Percentiles rank a stretch among this genome's conserved stretches.
Conservation (phyloP, 768 basidiomycete genomes). For the Boletus rubroflammeus region DNA sequence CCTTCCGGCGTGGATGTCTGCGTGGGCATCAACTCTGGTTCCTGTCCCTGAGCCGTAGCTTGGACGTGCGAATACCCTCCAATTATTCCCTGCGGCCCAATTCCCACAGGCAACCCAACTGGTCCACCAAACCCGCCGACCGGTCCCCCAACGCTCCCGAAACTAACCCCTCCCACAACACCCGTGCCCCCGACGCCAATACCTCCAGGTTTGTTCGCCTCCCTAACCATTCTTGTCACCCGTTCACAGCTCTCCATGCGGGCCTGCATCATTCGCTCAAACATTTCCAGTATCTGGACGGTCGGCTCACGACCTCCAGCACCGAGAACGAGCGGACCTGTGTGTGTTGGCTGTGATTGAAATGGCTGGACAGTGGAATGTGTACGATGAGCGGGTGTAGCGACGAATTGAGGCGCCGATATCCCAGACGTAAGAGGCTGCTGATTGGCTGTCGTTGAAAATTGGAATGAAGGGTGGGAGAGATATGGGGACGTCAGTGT, state of each 20-base stretch:
- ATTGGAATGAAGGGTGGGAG: slow-evolving; percentile 29
- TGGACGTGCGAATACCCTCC: slow-evolving; percentile 14
- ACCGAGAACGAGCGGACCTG: slow-evolving; percentile 28
- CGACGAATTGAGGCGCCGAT: slow-evolving; percentile 3
- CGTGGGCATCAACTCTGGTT: slow-evolving; percentile 9
- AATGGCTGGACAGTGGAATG: slow-evolving; percentile 6
- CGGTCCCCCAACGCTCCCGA: slow-evolving; percentile 27
- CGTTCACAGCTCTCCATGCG: slow-evolving; percentile 76
- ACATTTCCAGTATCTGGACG: slow-evolving; percentile 60
- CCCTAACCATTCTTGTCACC: slow-evolving; percentile 51
- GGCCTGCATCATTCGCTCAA: slow-evolving; percentile 68
- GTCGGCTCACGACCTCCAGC: slow-evolving; percentile 35
- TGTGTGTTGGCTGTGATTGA: slow-evolving; percentile 12
- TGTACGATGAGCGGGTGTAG: slow-evolving; percentile 13
- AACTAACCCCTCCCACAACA: slow-evolving; percentile 5
- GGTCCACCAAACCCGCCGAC: slow-evolving; percentile 31
- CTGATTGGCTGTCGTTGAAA: slow-evolving; percentile 14
- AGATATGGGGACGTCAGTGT: slow-evolving; percentile 33
- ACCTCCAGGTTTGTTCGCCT: slow-evolving; percentile 26
- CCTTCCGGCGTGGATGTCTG: slow-evolving; percentile 20
- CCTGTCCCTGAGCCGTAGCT: slow-evolving; percentile 6
- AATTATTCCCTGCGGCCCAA: slow-evolving; percentile 21
- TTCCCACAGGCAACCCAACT: slow-evolving; percentile 19
- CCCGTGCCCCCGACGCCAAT: slow-evolving; percentile 6
- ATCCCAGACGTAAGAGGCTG: slow-evolving; percentile 10